These are phyloP conservation scores for Cyclocybe aegerita DNA, from an alignment of 768 basidiomycete species.

Conservation along the genomic window DNA sequence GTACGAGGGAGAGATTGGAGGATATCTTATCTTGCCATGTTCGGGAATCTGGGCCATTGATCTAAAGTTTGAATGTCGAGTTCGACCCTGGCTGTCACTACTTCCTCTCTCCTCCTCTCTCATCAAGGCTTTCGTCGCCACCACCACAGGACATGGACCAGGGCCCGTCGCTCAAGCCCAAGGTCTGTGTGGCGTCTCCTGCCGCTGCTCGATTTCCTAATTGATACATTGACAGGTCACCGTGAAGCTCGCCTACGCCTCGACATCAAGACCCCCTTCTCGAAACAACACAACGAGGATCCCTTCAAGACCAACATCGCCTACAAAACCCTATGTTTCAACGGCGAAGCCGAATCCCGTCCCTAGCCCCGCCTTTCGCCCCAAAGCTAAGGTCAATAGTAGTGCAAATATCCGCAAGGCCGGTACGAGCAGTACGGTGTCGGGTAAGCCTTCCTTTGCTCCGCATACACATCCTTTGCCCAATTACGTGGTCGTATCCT, in stretches of 20 bases:
- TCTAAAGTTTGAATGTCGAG: neutral
- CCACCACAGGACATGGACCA: conserved; percentile 16
- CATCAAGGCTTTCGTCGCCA: conserved; percentile 4
- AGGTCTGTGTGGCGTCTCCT: conserved; percentile 30
- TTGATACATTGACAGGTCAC: conserved; percentile 41
- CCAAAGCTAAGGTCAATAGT: conserved; percentile 64
- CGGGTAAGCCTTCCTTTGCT: conserved; percentile 8
- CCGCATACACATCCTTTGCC: neutral
- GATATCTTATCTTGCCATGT: conserved; percentile 11
- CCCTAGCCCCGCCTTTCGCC: conserved; percentile 29
- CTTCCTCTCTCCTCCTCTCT: conserved; percentile 1
- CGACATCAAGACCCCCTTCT: conserved; percentile 26
- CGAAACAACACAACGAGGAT: conserved; percentile 21
- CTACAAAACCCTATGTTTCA: conserved; percentile 27
- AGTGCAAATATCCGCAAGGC: conserved; percentile 43
- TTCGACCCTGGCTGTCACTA: neutral
- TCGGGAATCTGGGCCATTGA: neutral
- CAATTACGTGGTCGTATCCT: neutral
- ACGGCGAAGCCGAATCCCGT: conserved; percentile 19
- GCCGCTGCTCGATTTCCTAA: neutral
- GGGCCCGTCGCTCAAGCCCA: conserved; percentile 39
- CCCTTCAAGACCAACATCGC: conserved; percentile 47
- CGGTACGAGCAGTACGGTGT: conserved; percentile 6
- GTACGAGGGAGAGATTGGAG: conserved; percentile 3
- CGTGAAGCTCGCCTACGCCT: conserved; percentile 42